Percentiles rank a stretch among this genome's conserved stretches.
Conservation (phyloP, 1,284 basidiomycete species). For the Sanghuangporus baumii region DNA sequence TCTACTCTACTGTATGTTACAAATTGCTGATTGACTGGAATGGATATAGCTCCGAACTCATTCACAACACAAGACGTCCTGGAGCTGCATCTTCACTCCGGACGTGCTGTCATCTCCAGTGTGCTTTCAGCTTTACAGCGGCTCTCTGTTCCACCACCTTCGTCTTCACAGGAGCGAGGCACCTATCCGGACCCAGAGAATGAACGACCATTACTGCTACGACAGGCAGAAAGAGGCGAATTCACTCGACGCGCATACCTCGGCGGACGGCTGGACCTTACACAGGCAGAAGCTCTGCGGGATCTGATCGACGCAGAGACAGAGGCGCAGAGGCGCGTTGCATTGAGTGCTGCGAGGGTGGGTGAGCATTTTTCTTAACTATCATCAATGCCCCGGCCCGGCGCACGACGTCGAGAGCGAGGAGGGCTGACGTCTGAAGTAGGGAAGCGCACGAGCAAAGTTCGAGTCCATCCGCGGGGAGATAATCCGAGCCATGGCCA, state of each 20-base stretch:
- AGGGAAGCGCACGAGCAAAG: slow-evolving; percentile 56
- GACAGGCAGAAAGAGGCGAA: slow-evolving; percentile 81
- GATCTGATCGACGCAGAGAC: slow-evolving; percentile 86
- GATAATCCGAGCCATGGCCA: slow-evolving; percentile 67
- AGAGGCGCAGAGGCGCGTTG: slow-evolving; percentile 70
- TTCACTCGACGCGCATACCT: slow-evolving; percentile 82
- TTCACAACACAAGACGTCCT: slow-evolving; percentile 82
- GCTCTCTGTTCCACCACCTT: slow-evolving; percentile 1
- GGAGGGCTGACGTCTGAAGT: background rate
- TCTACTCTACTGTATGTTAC: background rate
- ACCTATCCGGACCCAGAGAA: background rate
- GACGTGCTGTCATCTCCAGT: slow-evolving; percentile 68
- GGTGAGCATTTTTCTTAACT: slow-evolving; percentile 19
- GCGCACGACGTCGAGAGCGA: too few relatives aligned
- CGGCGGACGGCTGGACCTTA: slow-evolving; percentile 75
- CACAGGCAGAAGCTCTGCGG: slow-evolving; percentile 79
- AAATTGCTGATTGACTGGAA: too few relatives aligned
- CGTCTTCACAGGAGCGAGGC: background rate
- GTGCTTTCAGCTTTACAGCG: slow-evolving; percentile 57
- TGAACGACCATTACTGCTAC: slow-evolving; percentile 40
- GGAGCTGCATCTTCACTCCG: slow-evolving; percentile 87
- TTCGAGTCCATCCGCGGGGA: slow-evolving; percentile 60
- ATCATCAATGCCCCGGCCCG: background rate
- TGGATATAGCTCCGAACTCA: slow-evolving; percentile 57
- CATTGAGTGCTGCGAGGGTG: slow-evolving; percentile 63